Base-by-base conservation (phyloP, 2,329 filamentous ascomycete genomes). In the Fusarium poae region DNA sequence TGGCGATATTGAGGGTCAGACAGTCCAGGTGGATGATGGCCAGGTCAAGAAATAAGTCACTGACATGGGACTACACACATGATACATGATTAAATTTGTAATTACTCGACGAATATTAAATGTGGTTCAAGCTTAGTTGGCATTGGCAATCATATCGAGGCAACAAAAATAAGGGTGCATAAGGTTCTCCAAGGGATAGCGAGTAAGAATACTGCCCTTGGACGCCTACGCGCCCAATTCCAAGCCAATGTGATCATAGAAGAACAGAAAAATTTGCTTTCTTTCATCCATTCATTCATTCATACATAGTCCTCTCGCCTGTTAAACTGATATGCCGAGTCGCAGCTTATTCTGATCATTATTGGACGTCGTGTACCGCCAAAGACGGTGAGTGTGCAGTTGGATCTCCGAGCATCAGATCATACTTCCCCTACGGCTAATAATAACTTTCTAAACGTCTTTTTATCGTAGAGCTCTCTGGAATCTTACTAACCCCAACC, bases 1-100 rank as follows among this genome's bases (percentile, higher is more conserved):
- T 1, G 49, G 18, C 1, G 57, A 62, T 5, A 62, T 62, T 6
- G 60, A 62, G 7, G 60, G 57, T 0, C 60, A 44, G 10, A 6
- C 30, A 9, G 6, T 62, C 8, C 32, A 27, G 2, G 3, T 60
- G 5, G 18, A 30, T 6, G 44, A 11, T 1, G n/a, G 27, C 1
- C 2, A 16, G 2, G 15, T 27, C 0, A 60, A 60, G 42, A 60
- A 50, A 50, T 60, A 4, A 60, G 11, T 8, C 5, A 0, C 2
- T 13, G 3, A 2, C 2, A 15, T 34, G 8, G 10, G 16, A 1
- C 12, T 13, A 8, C 8, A 43, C 4, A 27, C 1, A 18, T 18
- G 11, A 9, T n/a, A 12, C 3, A 25, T 6, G 2, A 6, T 18
- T 1, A 18, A 4, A 7, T 10, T 11, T 12, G 23, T 43, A 43